These are phyloP conservation scores for Plasmodium coatneyi DNA, from an alignment of 169 alveolate species.

Conservation along the genomic window DNA sequence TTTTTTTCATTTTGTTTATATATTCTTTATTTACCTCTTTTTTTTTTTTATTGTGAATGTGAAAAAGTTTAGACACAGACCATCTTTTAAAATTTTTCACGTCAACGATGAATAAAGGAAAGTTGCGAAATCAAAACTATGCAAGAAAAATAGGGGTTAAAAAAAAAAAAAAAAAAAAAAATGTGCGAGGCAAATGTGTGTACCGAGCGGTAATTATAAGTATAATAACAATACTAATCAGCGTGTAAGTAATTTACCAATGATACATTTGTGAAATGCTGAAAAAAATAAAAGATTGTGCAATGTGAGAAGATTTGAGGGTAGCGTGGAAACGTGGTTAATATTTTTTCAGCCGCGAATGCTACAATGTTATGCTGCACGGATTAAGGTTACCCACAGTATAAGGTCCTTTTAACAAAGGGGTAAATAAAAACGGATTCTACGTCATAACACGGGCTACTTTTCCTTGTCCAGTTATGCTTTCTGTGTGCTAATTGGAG, in stretches of 20 bases:
- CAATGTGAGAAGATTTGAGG: not conserved
- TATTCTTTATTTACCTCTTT: not conserved
- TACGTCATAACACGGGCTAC: not conserved
- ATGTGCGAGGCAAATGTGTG: not conserved
- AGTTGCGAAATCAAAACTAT: not conserved
- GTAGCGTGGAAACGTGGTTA: not conserved
- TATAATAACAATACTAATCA: not conserved
- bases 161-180: constrained; percentile 2
- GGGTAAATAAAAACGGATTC: not conserved
- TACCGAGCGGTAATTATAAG: not conserved
- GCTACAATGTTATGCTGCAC: not conserved
- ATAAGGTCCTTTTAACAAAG: not conserved
- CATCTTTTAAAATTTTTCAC: not conserved
- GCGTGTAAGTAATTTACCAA: not conserved
- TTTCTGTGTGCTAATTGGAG: not conserved
- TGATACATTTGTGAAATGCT: not conserved
- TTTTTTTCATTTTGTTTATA: not conserved
- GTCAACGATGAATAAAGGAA: not conserved
- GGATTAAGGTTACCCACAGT: not conserved
- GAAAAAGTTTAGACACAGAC: not conserved
- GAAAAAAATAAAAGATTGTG: not conserved
- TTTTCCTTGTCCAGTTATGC: not conserved
- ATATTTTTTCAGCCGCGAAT: not conserved
- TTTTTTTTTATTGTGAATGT: not conserved
- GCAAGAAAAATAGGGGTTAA: not conserved